These are phyloP conservation scores for Dryadomyces quercivorus DNA, from an alignment of 2,329 filamentous ascomycete genomes.

Conservation along the genomic window DNA sequence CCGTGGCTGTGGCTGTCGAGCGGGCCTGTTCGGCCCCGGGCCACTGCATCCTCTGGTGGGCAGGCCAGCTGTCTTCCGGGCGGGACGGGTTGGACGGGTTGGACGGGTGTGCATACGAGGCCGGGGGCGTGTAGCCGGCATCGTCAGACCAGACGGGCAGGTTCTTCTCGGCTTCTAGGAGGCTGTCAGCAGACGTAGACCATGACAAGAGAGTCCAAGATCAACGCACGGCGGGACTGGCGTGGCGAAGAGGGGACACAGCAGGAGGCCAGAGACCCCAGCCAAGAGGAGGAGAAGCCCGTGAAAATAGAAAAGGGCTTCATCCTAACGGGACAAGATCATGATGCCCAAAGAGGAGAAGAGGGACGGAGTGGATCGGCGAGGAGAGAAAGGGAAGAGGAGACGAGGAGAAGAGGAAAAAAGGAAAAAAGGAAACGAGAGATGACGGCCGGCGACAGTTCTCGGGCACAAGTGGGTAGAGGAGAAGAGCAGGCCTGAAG, in stretches of 20 bases:
- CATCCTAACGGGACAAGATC: not conserved
- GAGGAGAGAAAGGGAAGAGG: not conserved
- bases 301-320: conserved; percentile 21
- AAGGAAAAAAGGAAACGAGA: not conserved
- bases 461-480: not conserved
- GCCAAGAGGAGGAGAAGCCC: conserved; percentile 32
- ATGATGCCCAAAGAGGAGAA: not conserved
- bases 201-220: not conserved
- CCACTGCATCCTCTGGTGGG: not conserved
- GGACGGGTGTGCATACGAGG: conserved; percentile 14
- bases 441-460: not conserved
- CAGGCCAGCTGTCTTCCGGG: not conserved
- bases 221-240: not conserved
- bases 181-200: not conserved
- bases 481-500: not conserved
- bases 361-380: not conserved
- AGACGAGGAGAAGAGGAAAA: not conserved
- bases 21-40: not conserved
- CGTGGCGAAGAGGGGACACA: conserved; percentile 22
- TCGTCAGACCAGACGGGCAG: conserved; percentile 19
- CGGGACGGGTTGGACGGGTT: conserved; percentile 1
- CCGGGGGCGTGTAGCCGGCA: conserved; percentile 18
- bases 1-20: not conserved
- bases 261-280: conserved; percentile 32
- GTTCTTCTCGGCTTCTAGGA: conserved; percentile 16